Evolutionary conservation across 2,329 filamentous ascomycete species (phyloP).

Genomic region (Colletotrichum chrysophilum): DNA sequence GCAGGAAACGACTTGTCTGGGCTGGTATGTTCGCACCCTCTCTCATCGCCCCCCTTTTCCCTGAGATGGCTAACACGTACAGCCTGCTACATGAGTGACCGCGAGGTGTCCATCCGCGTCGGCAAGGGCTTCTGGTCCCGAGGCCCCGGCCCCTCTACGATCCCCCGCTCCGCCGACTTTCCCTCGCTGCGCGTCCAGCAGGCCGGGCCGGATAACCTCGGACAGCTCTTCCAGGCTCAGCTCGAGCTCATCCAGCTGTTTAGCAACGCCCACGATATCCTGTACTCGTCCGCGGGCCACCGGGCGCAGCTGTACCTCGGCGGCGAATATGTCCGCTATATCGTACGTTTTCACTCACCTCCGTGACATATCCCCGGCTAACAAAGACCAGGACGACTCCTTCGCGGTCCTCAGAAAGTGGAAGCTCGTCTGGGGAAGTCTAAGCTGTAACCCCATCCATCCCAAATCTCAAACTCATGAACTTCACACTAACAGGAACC

Average conservation of each 20-base stretch:
- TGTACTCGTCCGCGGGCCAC: slow-evolving; percentile 74
- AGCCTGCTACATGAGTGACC: slow-evolving; percentile 70
- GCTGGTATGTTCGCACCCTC: slow-evolving; percentile 44
- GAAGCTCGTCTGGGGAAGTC: slow-evolving; percentile 72
- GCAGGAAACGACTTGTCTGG: slow-evolving; percentile 72
- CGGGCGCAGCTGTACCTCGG: slow-evolving; percentile 73
- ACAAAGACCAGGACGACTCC: slow-evolving; percentile 62
- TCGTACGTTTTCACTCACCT: slow-evolving; percentile 35
- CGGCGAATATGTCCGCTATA: slow-evolving; percentile 76
- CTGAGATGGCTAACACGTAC: not conserved
- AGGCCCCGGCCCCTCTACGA: slow-evolving; percentile 70
- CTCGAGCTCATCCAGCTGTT: slow-evolving; percentile 75
- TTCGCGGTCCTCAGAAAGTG: slow-evolving; percentile 71
- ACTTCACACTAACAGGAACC: not conserved
- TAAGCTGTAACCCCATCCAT: slow-evolving; percentile 56
- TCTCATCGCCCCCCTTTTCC: not conserved
- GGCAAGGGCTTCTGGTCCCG: slow-evolving; percentile 78
- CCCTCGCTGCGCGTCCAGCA: slow-evolving; percentile 65
- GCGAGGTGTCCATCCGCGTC: slow-evolving; percentile 72
- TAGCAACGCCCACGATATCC: slow-evolving; percentile 74
- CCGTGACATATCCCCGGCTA: not conserved
- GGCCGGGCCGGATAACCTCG: slow-evolving; percentile 69
- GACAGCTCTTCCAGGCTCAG: slow-evolving; percentile 73
- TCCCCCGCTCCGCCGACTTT: slow-evolving; percentile 69
- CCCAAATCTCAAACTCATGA: not conserved